phyloP scores from a whole-genome alignment of 495 filamentous ascomycete genomes.

The Xylaria sp. region DNA sequence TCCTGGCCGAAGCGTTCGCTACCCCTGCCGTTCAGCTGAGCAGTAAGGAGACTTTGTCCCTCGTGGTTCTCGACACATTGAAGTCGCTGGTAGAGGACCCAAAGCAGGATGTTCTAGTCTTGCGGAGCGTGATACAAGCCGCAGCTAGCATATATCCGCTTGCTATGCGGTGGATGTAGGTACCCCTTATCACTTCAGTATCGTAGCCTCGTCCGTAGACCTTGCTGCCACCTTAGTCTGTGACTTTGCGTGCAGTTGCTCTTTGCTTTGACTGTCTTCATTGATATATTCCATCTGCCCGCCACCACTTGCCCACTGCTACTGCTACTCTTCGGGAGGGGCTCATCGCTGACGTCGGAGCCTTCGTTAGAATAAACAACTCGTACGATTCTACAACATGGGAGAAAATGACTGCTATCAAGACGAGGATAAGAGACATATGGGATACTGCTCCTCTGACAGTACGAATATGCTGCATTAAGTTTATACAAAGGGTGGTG shows the following conservation, averaged over 20 bases:
- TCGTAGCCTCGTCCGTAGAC: constrained; percentile 40
- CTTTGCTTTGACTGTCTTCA: constrained; percentile 16
- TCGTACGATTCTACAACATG: constrained; percentile 78
- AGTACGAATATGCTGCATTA: constrained; percentile 91
- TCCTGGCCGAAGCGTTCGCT: constrained; percentile 94
- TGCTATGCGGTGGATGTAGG: constrained; percentile 92
- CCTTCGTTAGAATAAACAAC: constrained; percentile 73
- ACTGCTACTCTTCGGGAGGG: constrained; percentile 27
- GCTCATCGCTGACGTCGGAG: constrained; percentile 41
- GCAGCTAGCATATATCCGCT: constrained; percentile 90
- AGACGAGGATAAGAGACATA: constrained; percentile 81
- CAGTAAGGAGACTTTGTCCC: constrained; percentile 78
- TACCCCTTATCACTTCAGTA: constrained; percentile 43
- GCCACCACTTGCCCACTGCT: constrained; percentile 9
- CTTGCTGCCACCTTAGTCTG: constrained; percentile 29
- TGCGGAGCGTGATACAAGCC: constrained; percentile 84
- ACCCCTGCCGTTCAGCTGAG: constrained; percentile 74
- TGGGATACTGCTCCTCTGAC: constrained; percentile 83
- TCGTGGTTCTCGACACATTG: constrained; percentile 75
- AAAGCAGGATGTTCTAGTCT: constrained; percentile 74
- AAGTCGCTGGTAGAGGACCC: constrained; percentile 73
- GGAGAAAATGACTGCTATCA: constrained; percentile 88
- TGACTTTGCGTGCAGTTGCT: constrained; percentile 27
- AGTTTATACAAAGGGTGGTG: constrained; percentile 92
- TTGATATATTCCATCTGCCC: constrained; percentile 8